Conservation (phyloP, 2,329 filamentous ascomycete species). For the Immersiporthe knoxdaviesiana region DNA sequence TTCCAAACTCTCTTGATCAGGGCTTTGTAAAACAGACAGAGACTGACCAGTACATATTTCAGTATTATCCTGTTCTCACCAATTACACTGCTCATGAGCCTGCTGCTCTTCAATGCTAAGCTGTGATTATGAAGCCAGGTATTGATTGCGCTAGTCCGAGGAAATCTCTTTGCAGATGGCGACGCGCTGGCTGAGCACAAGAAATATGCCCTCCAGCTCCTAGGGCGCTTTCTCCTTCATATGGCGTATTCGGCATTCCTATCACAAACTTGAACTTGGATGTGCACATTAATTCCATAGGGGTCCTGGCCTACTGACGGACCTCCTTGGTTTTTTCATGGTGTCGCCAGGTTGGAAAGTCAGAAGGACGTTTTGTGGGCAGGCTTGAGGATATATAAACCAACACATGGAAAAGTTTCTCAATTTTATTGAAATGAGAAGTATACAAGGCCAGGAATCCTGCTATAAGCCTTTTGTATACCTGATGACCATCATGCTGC, state of each 20-base stretch:
- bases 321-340: too few species aligned
- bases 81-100: slow-evolving; percentile 38
- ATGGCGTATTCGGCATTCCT: too few species aligned
- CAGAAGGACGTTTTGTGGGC: too few species aligned
- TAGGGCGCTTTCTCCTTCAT: background rate
- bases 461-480: background rate
- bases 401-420: background rate
- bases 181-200: background rate
- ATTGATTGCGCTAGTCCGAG: background rate
- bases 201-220: background rate
- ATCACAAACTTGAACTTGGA: too few species aligned
- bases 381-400: background rate
- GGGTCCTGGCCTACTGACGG: too few species aligned
- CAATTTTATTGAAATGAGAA: background rate
- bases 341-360: too few species aligned
- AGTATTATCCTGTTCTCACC: slow-evolving; percentile 44
- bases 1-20: background rate
- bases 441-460: background rate
- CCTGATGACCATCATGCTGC: background rate
- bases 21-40: background rate
- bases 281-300: too few species aligned
- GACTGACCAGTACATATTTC: background rate
- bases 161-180: background rate
- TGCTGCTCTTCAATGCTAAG: slow-evolving; percentile 30
- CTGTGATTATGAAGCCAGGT: background rate